A percentile compares a stretch with the other conserved stretches of the same genome.
phyloP scores from a whole-genome alignment of 306 rosid species.

The Pyrus betulifolia region DNA sequence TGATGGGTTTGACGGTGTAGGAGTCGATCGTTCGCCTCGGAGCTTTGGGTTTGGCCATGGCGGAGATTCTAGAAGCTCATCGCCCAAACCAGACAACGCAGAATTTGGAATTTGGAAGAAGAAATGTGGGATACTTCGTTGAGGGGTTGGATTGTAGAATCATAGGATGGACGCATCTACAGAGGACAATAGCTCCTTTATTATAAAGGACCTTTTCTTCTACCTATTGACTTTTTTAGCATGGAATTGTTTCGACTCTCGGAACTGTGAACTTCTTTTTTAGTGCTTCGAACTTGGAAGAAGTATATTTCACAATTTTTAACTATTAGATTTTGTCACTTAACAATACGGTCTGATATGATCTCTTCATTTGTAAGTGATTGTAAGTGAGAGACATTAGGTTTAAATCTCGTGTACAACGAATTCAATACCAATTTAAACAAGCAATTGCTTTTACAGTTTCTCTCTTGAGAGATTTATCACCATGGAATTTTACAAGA shows the following conservation, averaged over 20 bases:
- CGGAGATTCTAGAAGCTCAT: neutral
- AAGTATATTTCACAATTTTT: too few species aligned
- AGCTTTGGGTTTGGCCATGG: conserved; percentile 86
- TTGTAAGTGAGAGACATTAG: too few species aligned
- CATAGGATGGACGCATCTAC: neutral
- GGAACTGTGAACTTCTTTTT: too few species aligned
- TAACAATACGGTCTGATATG: too few species aligned
- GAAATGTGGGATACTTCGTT: neutral
- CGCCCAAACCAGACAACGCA: neutral
- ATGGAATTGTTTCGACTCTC: too few species aligned
- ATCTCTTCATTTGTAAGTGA: too few species aligned
- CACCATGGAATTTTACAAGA: neutral
- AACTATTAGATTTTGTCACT: too few species aligned
- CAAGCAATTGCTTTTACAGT: neutral
- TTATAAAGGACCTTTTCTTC: too few species aligned
- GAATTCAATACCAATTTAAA: neutral
- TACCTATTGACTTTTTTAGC: neutral
- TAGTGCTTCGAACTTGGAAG: too few species aligned
- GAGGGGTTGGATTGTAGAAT: neutral
- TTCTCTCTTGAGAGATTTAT: neutral
- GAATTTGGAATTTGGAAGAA: neutral
- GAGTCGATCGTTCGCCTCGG: conserved; percentile 91
- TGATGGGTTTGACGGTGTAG: conserved; percentile 83
- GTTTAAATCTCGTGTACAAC: too few species aligned
- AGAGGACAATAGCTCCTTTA: neutral